Evolutionary conservation across 257 asterid genomes (phyloP).

Genomic region (Lantana camara): DNA sequence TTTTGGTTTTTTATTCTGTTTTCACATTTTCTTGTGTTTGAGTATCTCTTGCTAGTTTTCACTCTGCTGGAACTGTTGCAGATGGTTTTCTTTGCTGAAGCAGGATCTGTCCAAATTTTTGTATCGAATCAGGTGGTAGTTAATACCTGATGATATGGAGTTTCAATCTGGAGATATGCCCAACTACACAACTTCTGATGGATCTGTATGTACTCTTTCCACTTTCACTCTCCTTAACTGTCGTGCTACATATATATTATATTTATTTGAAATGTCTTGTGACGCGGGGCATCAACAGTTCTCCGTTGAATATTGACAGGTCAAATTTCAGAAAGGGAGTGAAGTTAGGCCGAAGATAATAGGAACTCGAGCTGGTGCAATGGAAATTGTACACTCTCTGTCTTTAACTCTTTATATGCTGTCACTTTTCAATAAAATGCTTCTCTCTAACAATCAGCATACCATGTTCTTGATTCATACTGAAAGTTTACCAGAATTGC

Average conservation of each 20-base stretch:
- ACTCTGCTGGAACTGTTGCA: slow-evolving; percentile 36
- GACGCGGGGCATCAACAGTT: slow-evolving; percentile 13
- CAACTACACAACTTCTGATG: slow-evolving; percentile 93
- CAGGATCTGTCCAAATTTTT: slow-evolving; percentile 95
- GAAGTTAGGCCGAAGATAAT: slow-evolving; percentile 66
- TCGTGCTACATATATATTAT: slow-evolving; percentile 8
- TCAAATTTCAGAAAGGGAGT: slow-evolving; percentile 63
- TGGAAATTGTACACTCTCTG: slow-evolving; percentile 70
- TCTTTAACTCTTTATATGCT: not conserved
- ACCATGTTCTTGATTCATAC: not conserved
- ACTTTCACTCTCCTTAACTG: not conserved
- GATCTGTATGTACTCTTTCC: slow-evolving; percentile 44
- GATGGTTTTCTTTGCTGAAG: slow-evolving; percentile 99
- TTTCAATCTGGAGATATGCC: slow-evolving; percentile 94
- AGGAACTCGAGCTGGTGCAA: slow-evolving; percentile 77
- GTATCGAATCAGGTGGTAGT: slow-evolving; percentile 79
- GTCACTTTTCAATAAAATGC: not conserved
- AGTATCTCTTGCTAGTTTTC: not conserved
- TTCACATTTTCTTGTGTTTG: not conserved
- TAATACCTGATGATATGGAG: slow-evolving; percentile 98
- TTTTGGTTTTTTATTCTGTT: no score
- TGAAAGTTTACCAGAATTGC: not conserved
- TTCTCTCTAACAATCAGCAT: not conserved
- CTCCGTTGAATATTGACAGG: slow-evolving; percentile 34
- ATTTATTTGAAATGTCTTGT: not conserved